phyloP scores from a whole-genome alignment of 768 basidiomycete genomes.

The Crucibulum laeve region DNA sequence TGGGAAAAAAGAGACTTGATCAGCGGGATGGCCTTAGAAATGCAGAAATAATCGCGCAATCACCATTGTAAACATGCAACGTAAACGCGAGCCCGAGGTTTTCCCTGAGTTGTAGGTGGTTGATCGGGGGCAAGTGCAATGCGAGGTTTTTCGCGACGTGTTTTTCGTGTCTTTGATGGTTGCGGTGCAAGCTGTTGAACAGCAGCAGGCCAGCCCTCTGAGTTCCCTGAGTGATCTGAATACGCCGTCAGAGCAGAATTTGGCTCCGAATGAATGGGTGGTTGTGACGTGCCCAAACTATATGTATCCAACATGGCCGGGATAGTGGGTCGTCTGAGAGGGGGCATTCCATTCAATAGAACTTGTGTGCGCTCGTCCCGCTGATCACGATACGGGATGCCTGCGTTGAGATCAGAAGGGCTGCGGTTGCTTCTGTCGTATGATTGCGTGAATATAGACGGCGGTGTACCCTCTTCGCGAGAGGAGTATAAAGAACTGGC shows the following conservation, averaged over 20 bases:
- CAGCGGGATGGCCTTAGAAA: conserved; percentile 6
- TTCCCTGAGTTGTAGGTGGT: conserved; percentile 80
- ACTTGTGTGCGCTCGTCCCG: too few species aligned
- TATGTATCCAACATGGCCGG: conserved; percentile 5
- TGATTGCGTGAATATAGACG: conserved; percentile 7
- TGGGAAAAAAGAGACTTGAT: conserved; percentile 9
- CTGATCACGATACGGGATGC: too few species aligned
- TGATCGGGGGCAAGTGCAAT: conserved; percentile 74
- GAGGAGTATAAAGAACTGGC: background rate
- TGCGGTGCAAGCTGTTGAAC: conserved; percentile 4
- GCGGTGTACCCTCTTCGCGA: conserved; percentile 1
- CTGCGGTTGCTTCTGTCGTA: conserved; percentile 8
- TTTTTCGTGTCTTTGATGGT: conserved; percentile 28
- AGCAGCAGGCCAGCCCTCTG: conserved; percentile 15
- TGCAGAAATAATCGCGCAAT: conserved; percentile 10
- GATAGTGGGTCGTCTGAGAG: conserved; percentile 7
- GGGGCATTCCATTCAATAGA: too few species aligned
- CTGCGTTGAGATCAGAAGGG: conserved; percentile 6
- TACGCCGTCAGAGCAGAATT: conserved; percentile 11
- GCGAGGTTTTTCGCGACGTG: conserved; percentile 49
- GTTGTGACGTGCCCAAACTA: background rate
- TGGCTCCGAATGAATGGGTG: conserved; percentile 5
- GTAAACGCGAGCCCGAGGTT: conserved; percentile 67
- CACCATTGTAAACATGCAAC: conserved; percentile 81
- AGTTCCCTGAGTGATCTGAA: conserved; percentile 17